Conservation (phyloP, 768 basidiomycete species). For the Boletellus emodensis region DNA sequence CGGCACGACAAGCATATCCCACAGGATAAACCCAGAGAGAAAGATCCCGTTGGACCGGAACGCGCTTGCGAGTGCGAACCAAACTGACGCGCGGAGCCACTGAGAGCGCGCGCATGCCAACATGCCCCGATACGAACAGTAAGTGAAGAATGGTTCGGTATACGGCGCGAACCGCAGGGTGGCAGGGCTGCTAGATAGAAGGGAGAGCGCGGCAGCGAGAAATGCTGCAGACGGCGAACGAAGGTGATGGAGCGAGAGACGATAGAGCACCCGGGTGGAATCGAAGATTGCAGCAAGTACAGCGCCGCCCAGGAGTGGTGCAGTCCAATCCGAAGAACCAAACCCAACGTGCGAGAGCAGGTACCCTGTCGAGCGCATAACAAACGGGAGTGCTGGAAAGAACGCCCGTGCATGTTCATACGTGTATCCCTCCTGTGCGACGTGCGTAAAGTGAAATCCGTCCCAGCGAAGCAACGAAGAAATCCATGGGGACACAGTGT, state of each 20-base stretch:
- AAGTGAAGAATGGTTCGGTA: constrained; percentile 84
- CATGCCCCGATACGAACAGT: constrained; percentile 60
- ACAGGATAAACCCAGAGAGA: constrained; percentile 72
- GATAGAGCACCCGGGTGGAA: constrained; percentile 47
- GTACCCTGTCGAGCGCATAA: constrained; percentile 43
- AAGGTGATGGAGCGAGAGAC: constrained; percentile 57
- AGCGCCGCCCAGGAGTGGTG: constrained; percentile 36
- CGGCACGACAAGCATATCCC: constrained; percentile 63
- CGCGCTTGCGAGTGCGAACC: constrained; percentile 57
- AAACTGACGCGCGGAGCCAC: constrained; percentile 55
- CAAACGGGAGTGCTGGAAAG: constrained; percentile 60
- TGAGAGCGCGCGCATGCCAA: constrained; percentile 31
- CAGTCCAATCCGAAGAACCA: constrained; percentile 5
- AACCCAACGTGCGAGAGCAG: constrained; percentile 16
- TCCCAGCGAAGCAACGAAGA: constrained; percentile 77
- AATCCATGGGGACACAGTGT: constrained; percentile 12
- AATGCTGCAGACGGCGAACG: constrained; percentile 54
- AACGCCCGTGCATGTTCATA: constrained; percentile 90
- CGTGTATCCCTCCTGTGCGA: constrained; percentile 53
- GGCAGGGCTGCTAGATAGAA: constrained; percentile 78
- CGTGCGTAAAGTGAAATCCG: constrained; percentile 69
- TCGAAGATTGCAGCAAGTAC: constrained; percentile 39
- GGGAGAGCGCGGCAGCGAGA: constrained; percentile 60
- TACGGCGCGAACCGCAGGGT: constrained; percentile 70
- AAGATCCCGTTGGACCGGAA: constrained; percentile 81